Percentiles rank a stretch among this genome's conserved stretches.
Evolutionary conservation across 2,329 filamentous ascomycete species (phyloP).

Genomic region (Fusarium buxicola): DNA sequence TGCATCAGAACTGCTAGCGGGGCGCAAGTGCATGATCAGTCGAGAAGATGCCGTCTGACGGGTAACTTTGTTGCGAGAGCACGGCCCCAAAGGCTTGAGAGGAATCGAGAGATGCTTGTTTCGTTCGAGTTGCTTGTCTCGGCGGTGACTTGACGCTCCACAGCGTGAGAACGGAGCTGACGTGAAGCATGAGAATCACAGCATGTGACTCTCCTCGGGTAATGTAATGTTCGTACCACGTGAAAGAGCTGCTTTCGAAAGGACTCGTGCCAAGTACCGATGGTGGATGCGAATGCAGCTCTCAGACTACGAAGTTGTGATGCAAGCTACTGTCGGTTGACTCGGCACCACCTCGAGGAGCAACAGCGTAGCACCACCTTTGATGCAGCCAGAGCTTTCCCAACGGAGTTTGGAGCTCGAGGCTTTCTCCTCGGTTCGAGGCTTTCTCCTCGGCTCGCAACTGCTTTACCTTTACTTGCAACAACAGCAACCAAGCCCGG

Average conservation of each 20-base stretch:
- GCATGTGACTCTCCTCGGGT: conserved; percentile 14
- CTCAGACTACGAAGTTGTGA: neutral
- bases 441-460: too few relatives aligned
- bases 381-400: neutral
- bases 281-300: neutral
- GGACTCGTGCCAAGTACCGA: neutral
- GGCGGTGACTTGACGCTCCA: conserved; percentile 12
- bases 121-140: neutral
- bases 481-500: too few relatives aligned
- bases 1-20: conserved; percentile 13
- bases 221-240: neutral
- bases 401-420: too few relatives aligned
- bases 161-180: conserved; percentile 29
- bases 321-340: neutral
- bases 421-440: too few relatives aligned
- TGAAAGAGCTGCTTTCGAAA: neutral
- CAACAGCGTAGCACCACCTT: neutral
- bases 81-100: neutral
- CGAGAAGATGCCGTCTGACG: conserved; percentile 1
- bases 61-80: neutral
- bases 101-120: too few relatives aligned
- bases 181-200: conserved; percentile 18
- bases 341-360: conserved; percentile 1
- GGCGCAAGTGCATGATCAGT: conserved; percentile 18
- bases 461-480: too few relatives aligned